Evolutionary conservation across 2,329 filamentous ascomycete genomes (phyloP).

Genomic region (Colletotrichum sp.): DNA sequence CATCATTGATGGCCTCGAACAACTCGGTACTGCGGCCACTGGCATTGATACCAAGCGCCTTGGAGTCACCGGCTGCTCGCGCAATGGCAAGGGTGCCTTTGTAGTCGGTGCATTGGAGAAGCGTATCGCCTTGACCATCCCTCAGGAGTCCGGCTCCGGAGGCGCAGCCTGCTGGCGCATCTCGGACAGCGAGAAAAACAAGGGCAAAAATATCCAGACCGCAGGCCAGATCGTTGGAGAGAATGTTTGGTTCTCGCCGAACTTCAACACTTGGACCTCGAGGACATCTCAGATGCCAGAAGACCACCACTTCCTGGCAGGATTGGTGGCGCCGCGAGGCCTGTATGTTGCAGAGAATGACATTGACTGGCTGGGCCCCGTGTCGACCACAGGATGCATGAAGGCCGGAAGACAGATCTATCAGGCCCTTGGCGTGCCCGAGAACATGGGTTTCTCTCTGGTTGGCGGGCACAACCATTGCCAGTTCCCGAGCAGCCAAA

Average conservation of each 20-base stretch:
- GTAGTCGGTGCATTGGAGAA: constrained; percentile 63
- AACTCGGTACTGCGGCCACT: constrained; percentile 44
- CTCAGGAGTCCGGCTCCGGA: constrained; percentile 67
- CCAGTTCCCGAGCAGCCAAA: constrained; percentile 57
- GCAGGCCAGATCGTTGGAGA: constrained; percentile 62
- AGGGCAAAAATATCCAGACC: constrained; percentile 65
- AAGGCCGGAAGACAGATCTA: constrained; percentile 59
- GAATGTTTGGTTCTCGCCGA: constrained; percentile 67
- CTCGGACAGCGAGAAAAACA: constrained; percentile 51
- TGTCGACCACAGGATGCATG: constrained; percentile 63
- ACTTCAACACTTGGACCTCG: constrained; percentile 57
- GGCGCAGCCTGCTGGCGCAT: constrained; percentile 67
- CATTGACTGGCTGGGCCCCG: constrained; percentile 63
- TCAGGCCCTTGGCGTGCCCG: constrained; percentile 55
- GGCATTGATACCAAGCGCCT: constrained; percentile 55
- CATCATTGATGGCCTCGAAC: constrained; percentile 64
- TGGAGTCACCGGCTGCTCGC: constrained; percentile 67
- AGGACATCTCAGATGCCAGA: constrained; percentile 52
- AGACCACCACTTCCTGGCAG: constrained; percentile 64
- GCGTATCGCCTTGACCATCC: constrained; percentile 65
- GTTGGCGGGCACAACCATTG: constrained; percentile 61
- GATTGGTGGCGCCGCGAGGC: constrained; percentile 59
- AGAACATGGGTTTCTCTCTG: constrained; percentile 63
- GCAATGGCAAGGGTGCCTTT: constrained; percentile 69
- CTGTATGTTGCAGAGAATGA: constrained; percentile 63